These are phyloP conservation scores for Candida ponderosae DNA, from an alignment of 805 yeast genomes.

Conservation along the genomic window DNA sequence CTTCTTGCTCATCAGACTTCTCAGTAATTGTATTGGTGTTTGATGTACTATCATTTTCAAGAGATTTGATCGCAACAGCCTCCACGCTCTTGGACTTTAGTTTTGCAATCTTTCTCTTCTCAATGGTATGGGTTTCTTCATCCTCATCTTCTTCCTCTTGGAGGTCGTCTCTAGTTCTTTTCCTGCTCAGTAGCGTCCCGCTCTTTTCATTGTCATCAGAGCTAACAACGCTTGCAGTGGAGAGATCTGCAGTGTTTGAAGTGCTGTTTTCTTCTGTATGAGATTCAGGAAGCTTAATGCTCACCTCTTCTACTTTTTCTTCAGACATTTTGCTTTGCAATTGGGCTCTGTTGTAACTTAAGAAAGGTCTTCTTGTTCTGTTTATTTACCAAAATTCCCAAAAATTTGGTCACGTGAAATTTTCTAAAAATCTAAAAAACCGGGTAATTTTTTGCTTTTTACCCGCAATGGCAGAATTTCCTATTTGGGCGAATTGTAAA, in stretches of 20 bases:
- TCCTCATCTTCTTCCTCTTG: slow-evolving; percentile 14
- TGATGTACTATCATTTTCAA: slow-evolving; percentile 2
- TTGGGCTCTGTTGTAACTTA: too few species aligned
- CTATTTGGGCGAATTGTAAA: too few species aligned
- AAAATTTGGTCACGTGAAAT: too few species aligned
- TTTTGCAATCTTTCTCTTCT: slow-evolving; percentile 3
- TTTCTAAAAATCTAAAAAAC: too few species aligned
- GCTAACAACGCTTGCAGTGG: neutral
- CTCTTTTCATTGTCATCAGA: neutral
- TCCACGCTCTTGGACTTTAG: slow-evolving; percentile 2
- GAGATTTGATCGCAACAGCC: slow-evolving; percentile 10
- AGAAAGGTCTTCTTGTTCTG: too few species aligned
- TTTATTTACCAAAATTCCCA: too few species aligned
- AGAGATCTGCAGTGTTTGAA: too few species aligned
- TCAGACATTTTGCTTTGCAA: too few species aligned
- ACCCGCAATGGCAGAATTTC: too few species aligned
- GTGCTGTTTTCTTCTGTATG: neutral
- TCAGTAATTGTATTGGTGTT: slow-evolving; percentile 1
- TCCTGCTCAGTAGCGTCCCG: slow-evolving; percentile 10
- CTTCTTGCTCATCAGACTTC: slow-evolving; percentile 2
- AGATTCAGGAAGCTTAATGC: too few species aligned
- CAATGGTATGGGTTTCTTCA: slow-evolving; percentile 11
- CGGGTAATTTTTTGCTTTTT: too few species aligned
- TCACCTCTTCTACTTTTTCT: too few species aligned
- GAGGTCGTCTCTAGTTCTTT: slow-evolving; percentile 21